phyloP scores from a whole-genome alignment of 179 eudicot species.

The Sideroxylon spinosum region DNA sequence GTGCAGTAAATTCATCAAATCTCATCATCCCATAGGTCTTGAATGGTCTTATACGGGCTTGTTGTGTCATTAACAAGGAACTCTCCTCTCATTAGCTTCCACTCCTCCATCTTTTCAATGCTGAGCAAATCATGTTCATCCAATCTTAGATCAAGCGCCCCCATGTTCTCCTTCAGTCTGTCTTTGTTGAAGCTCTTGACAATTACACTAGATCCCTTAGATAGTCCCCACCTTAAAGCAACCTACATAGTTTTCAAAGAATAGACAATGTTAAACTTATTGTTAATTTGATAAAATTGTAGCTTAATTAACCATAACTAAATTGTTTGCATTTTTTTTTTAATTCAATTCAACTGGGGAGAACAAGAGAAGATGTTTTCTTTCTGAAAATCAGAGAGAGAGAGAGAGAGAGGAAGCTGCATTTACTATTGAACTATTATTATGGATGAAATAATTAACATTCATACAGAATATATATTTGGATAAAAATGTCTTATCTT shows the following conservation, averaged over 20 bases:
- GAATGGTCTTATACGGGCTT: slow-evolving; percentile 53
- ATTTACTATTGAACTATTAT: no score
- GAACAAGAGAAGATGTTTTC: no score
- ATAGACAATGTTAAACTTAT: no score
- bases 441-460: no score
- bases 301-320: no score
- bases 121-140: slow-evolving; percentile 41
- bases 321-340: no score
- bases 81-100: slow-evolving; percentile 63
- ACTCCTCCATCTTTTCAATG: slow-evolving; percentile 43
- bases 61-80: slow-evolving; percentile 44
- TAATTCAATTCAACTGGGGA: no score
- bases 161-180: slow-evolving; percentile 51
- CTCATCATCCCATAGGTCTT: slow-evolving; percentile 62
- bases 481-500: no score
- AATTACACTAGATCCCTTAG: slow-evolving; percentile 48
- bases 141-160: slow-evolving; percentile 42
- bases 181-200: slow-evolving; percentile 52
- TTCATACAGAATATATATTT: no score
- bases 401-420: no score
- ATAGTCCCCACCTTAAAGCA: slow-evolving; percentile 59
- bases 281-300: no score
- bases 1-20: slow-evolving; percentile 21
- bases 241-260: slow-evolving; percentile 32
- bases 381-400: no score